A percentile compares a stretch with the other conserved stretches of the same genome.
These are phyloP conservation scores for Fusarium buxicola DNA, from an alignment of 2,329 filamentous ascomycete genomes.

Conservation along the genomic window DNA sequence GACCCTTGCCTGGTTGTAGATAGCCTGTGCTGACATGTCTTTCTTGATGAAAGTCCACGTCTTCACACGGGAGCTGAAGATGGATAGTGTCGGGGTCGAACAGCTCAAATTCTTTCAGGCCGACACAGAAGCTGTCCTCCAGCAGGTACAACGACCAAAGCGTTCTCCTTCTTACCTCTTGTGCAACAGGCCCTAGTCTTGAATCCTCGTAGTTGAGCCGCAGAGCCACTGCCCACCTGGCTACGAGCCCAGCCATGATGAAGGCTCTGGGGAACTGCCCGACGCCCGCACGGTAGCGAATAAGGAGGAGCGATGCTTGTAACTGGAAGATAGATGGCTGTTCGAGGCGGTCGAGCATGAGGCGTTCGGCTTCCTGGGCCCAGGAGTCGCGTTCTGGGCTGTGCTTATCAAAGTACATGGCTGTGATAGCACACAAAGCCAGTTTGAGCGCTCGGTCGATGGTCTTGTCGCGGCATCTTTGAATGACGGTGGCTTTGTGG, in stretches of 20 bases:
- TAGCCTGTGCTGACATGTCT: slow-evolving; percentile 39
- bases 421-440: slow-evolving; percentile 41
- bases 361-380: slow-evolving; percentile 42
- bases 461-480: slow-evolving; percentile 43
- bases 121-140: slow-evolving; percentile 46
- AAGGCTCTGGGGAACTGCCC: slow-evolving; percentile 45
- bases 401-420: slow-evolving; percentile 40
- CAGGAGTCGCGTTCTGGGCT: slow-evolving; percentile 28
- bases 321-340: slow-evolving; percentile 45
- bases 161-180: slow-evolving; percentile 43
- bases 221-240: slow-evolving; percentile 44
- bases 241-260: slow-evolving; percentile 45
- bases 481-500: slow-evolving; percentile 42
- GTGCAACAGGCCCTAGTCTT: slow-evolving; percentile 36
- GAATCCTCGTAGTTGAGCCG: slow-evolving; percentile 46
- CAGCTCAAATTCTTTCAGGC: slow-evolving; percentile 44
- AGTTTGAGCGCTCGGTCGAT: slow-evolving; percentile 43
- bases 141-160: slow-evolving; percentile 45
- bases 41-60: slow-evolving; percentile 40
- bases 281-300: slow-evolving; percentile 43
- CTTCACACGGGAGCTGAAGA: slow-evolving; percentile 43
- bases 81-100: slow-evolving; percentile 43
- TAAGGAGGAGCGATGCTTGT: slow-evolving; percentile 42
- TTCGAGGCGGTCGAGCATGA: slow-evolving; percentile 43
- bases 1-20: slow-evolving; percentile 41